phyloP scores from a whole-genome alignment of 225 moss, liverwort and hornwort species.

The Pseudoscleropodium purum region DNA sequence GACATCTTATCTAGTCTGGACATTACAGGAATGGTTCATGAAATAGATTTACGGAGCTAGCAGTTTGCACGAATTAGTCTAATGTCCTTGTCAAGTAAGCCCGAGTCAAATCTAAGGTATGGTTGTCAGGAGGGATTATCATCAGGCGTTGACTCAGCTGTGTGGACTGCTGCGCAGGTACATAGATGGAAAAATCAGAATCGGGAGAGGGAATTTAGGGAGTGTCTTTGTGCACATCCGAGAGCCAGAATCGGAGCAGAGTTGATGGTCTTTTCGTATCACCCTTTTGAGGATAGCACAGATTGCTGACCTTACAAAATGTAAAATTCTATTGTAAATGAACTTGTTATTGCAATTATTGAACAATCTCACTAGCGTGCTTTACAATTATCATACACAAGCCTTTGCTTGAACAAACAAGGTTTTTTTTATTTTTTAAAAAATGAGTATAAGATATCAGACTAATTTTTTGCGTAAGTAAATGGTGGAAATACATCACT shows the following conservation, averaged over 20 bases:
- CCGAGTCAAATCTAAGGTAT: not conserved
- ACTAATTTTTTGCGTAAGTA: too few species aligned
- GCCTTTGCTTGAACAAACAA: not conserved
- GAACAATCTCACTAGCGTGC: not conserved
- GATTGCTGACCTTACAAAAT: not conserved
- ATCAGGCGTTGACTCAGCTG: not conserved
- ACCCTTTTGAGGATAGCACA: not conserved
- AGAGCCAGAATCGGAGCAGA: slow-evolving; percentile 38
- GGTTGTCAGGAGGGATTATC: not conserved
- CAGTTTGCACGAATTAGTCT: not conserved
- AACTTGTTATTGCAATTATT: not conserved
- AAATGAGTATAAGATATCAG: not conserved
- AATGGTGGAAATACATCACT: not conserved
- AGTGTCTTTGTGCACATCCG: slow-evolving; percentile 80
- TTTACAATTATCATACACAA: not conserved
- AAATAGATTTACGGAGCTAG: not conserved
- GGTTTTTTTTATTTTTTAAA: not conserved
- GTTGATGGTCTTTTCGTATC: not conserved
- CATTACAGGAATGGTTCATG: not conserved
- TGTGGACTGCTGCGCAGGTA: slow-evolving; percentile 52
- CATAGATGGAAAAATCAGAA: slow-evolving; percentile 69
- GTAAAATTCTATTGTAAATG: not conserved
- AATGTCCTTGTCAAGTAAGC: not conserved
- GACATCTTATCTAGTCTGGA: not conserved
- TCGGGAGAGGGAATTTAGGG: slow-evolving; percentile 73